These are phyloP conservation scores for Xylaria flabelliformis DNA, from an alignment of 495 filamentous ascomycete genomes.

Conservation along the genomic window DNA sequence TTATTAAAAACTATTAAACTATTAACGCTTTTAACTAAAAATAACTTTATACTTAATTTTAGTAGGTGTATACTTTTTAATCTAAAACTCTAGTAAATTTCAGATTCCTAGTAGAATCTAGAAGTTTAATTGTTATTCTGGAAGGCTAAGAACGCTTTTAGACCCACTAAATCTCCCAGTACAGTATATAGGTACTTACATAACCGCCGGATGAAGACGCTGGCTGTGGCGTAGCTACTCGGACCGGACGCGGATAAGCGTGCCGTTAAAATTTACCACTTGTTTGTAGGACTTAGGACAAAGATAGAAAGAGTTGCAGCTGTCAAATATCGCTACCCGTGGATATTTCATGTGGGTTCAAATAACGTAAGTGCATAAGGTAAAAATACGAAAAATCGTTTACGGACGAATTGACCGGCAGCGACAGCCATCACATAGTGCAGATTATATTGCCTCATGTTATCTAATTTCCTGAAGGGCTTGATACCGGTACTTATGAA, in stretches of 20 bases:
- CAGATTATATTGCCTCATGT: background rate
- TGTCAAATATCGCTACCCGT: background rate
- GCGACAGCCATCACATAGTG: background rate
- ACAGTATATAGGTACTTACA: background rate
- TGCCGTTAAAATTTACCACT: constrained; percentile 2
- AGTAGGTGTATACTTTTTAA: background rate
- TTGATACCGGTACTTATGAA: background rate
- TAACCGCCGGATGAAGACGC: background rate
- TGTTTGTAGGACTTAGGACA: background rate
- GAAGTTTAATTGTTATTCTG: background rate
- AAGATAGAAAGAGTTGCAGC: background rate
- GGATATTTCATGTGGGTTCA: background rate
- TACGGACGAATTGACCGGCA: background rate
- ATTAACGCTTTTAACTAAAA: background rate
- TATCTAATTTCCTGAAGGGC: background rate
- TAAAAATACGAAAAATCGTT: constrained; percentile 5
- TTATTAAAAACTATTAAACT: background rate
- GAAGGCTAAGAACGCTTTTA: background rate
- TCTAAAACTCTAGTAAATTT: background rate
- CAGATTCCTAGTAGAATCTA: background rate
- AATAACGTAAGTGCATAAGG: background rate
- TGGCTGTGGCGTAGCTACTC: background rate
- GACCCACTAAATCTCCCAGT: background rate
- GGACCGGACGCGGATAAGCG: constrained; percentile 7
- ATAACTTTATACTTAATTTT: background rate